phyloP scores from a whole-genome alignment of 1,284 basidiomycete genomes.

The Cerrena zonata region DNA sequence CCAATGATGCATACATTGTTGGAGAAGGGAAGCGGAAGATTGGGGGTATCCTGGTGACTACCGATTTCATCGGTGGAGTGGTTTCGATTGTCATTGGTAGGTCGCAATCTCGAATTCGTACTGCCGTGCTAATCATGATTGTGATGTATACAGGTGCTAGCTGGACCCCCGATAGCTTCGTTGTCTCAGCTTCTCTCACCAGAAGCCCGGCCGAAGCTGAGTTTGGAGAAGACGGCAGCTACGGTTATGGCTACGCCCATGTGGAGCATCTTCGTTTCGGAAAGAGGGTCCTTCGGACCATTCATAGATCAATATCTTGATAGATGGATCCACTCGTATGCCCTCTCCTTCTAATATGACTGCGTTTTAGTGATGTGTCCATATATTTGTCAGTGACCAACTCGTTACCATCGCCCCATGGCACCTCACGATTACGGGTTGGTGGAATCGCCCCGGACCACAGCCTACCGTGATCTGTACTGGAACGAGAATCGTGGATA shows the following conservation, averaged over 20 bases:
- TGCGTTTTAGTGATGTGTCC: background rate
- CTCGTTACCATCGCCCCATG: constrained; percentile 77
- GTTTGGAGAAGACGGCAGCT: constrained; percentile 73
- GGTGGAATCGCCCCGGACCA: constrained; percentile 83
- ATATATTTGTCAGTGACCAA: constrained; percentile 63
- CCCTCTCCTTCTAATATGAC: constrained; percentile 16
- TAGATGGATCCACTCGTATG: constrained; percentile 87
- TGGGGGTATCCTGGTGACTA: constrained; percentile 89
- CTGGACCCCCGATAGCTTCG: constrained; percentile 78
- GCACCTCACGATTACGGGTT: constrained; percentile 72
- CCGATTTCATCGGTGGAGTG: constrained; percentile 68
- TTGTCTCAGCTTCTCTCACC: constrained; percentile 62
- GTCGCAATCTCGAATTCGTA: constrained; percentile 17
- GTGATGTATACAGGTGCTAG: constrained; percentile 86
- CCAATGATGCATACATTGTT: constrained; percentile 88
- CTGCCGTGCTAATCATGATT: constrained; percentile 42
- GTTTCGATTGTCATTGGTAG: constrained; percentile 79
- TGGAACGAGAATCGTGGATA: constrained; percentile 35
- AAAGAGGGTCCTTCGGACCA: constrained; percentile 64
- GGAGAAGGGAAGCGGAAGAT: constrained; percentile 66
- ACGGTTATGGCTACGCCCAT: constrained; percentile 70
- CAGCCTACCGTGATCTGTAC: constrained; percentile 80
- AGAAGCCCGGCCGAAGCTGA: constrained; percentile 35
- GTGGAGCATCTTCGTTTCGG: constrained; percentile 68
- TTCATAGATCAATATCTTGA: constrained; percentile 77